phyloP scores from a whole-genome alignment of 2,329 filamentous ascomycete genomes.

The Fusarium sterilihyphosum region DNA sequence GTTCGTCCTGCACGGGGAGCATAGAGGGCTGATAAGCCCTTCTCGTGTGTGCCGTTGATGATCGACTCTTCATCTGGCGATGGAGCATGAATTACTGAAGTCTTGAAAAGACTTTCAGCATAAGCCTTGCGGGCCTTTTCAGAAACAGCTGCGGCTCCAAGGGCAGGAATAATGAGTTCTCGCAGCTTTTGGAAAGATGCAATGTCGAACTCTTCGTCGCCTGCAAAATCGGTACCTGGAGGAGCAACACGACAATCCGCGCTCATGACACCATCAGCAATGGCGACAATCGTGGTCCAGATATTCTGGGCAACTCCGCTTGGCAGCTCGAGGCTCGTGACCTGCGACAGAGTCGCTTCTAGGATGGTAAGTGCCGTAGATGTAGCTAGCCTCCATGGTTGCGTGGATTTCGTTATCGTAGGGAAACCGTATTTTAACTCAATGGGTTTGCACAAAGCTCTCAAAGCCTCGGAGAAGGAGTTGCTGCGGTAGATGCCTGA shows the following conservation, averaged over 20 bases:
- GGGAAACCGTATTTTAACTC: slow-evolving; percentile 82
- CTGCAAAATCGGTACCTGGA: slow-evolving; percentile 59
- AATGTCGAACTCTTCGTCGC: slow-evolving; percentile 86
- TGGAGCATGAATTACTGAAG: slow-evolving; percentile 80
- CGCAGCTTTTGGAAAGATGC: slow-evolving; percentile 75
- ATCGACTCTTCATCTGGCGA: slow-evolving; percentile 63
- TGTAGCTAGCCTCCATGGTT: slow-evolving; percentile 85
- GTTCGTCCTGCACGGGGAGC: slow-evolving; percentile 77
- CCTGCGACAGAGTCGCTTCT: slow-evolving; percentile 69
- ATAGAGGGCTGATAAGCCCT: slow-evolving; percentile 69
- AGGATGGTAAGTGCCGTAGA: slow-evolving; percentile 75
- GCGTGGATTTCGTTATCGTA: slow-evolving; percentile 73
- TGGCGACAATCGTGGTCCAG: slow-evolving; percentile 75
- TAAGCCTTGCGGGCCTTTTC: slow-evolving; percentile 76
- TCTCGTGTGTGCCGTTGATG: slow-evolving; percentile 58
- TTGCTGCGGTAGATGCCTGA: slow-evolving; percentile 75
- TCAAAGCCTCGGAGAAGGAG: slow-evolving; percentile 72
- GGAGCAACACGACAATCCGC: slow-evolving; percentile 66
- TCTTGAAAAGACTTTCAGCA: slow-evolving; percentile 79
- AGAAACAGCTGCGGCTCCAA: slow-evolving; percentile 73
- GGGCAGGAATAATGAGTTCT: slow-evolving; percentile 75
- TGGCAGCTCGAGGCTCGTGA: slow-evolving; percentile 61
- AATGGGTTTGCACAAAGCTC: slow-evolving; percentile 76
- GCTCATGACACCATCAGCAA: slow-evolving; percentile 74
- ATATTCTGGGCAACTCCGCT: slow-evolving; percentile 62